Percentiles rank a stretch among this genome's conserved stretches.
Conservation (phyloP, 352 stramenopile species). For the Pythium aristosporum region DNA sequence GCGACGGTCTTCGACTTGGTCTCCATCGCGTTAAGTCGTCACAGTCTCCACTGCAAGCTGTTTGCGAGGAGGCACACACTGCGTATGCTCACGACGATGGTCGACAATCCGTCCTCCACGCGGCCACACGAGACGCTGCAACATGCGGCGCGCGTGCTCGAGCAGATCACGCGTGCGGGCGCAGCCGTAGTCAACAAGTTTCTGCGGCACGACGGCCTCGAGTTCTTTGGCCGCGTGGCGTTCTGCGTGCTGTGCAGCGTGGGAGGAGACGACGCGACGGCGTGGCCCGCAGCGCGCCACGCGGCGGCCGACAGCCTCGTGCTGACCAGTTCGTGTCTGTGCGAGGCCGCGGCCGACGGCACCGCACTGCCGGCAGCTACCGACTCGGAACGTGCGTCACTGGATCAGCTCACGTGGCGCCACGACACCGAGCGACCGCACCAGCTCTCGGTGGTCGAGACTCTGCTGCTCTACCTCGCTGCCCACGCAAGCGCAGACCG, state of each 20-base stretch:
- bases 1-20: slow-evolving; percentile 34
- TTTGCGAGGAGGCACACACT: too few species aligned
- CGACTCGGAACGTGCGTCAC: too few species aligned
- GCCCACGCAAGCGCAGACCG: too few species aligned
- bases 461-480: slow-evolving; percentile 17
- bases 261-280: not conserved
- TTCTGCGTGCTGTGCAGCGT: slow-evolving; percentile 9
- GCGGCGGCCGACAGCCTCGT: slow-evolving; percentile 31
- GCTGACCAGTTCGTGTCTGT: slow-evolving; percentile 31
- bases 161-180: slow-evolving; percentile 27
- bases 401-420: not conserved
- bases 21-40: slow-evolving; percentile 24
- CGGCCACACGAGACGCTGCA: slow-evolving; percentile 21
- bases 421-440: not conserved
- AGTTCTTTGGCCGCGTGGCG: slow-evolving; percentile 26
- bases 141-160: slow-evolving; percentile 26
- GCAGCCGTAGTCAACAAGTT: slow-evolving; percentile 24
- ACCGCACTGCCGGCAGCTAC: not conserved
- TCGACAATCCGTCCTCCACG: not conserved
- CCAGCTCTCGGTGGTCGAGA: slow-evolving; percentile 20
- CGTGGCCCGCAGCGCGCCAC: not conserved
- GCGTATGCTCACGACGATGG: too few species aligned
- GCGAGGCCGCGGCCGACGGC: slow-evolving; percentile 9
- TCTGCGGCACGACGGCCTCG: slow-evolving; percentile 27
- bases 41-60: slow-evolving; percentile 32